Evolutionary conservation across 768 basidiomycete genomes (phyloP).

Genomic region (Psilocybe azurescens): DNA sequence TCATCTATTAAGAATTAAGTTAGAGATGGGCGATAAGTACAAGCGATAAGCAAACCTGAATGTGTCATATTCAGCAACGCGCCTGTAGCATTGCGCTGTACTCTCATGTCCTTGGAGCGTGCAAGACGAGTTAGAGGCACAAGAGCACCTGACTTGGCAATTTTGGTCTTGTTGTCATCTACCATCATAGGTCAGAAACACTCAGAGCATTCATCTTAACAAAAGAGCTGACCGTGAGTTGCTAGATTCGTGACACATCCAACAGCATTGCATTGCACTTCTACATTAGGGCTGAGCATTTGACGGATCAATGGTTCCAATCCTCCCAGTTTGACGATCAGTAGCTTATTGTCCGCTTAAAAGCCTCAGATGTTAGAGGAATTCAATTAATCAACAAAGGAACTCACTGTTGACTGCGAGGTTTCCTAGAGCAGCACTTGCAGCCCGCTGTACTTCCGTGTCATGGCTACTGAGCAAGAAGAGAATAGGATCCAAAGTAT

Average conservation of each 20-base stretch:
- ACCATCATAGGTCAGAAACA: slow-evolving; percentile 4
- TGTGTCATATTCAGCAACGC: slow-evolving; percentile 99
- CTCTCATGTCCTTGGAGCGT: slow-evolving; percentile 98
- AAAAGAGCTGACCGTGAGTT: slow-evolving; percentile 79
- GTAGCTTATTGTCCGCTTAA: slow-evolving; percentile 96
- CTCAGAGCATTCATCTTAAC: background rate
- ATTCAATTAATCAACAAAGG: slow-evolving; percentile 1
- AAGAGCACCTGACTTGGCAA: slow-evolving; percentile 98
- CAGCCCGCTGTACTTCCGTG: slow-evolving; percentile 98
- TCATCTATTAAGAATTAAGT: slow-evolving; percentile 68
- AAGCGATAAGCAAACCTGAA: slow-evolving; percentile 67
- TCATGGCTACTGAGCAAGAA: slow-evolving; percentile 98
- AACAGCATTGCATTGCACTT: slow-evolving; percentile 99
- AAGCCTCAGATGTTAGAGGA: background rate
- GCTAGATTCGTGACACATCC: slow-evolving; percentile 99
- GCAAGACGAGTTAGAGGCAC: slow-evolving; percentile 96
- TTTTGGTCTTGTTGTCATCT: slow-evolving; percentile 99
- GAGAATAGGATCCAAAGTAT: slow-evolving; percentile 97
- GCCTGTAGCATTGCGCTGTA: slow-evolving; percentile 98
- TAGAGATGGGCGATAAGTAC: slow-evolving; percentile 6
- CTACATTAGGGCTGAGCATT: slow-evolving; percentile 98
- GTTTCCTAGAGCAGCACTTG: slow-evolving; percentile 96
- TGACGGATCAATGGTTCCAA: slow-evolving; percentile 97
- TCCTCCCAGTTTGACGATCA: slow-evolving; percentile 97
- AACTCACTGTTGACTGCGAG: slow-evolving; percentile 95